A percentile compares a stretch with the other conserved stretches of the same genome.
These are phyloP conservation scores for Didymella arachidicola DNA, from an alignment of 2,329 filamentous ascomycete genomes.

Conservation along the genomic window DNA sequence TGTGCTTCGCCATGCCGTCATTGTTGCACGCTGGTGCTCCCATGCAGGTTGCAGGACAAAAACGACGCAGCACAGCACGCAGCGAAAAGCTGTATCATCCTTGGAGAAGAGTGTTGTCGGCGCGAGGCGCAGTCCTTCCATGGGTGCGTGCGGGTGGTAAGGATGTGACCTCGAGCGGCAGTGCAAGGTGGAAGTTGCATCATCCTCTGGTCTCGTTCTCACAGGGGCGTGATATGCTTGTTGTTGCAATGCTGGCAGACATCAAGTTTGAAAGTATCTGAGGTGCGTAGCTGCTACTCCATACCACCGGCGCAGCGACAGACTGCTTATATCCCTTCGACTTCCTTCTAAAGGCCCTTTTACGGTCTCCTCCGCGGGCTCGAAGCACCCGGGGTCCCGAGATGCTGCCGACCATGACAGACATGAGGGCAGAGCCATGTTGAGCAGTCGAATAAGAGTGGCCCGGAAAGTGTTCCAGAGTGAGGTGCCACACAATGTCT, in stretches of 20 bases:
- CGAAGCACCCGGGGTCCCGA: slow-evolving; percentile 32
- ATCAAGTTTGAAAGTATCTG: slow-evolving; percentile 1
- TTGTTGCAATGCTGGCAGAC: slow-evolving; percentile 3
- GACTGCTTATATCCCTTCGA: slow-evolving; percentile 39
- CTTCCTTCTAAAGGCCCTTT: slow-evolving; percentile 44
- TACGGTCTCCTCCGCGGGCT: slow-evolving; percentile 37
- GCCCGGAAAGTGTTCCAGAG: slow-evolving; percentile 25
- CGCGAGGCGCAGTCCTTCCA: slow-evolving; percentile 26
- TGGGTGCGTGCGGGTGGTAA: slow-evolving; percentile 18
- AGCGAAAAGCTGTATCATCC: slow-evolving; percentile 22
- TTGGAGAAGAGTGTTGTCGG: slow-evolving; percentile 3
- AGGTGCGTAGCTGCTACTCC: slow-evolving; percentile 1
- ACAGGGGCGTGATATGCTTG: slow-evolving; percentile 22
- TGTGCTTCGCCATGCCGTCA: slow-evolving; percentile 6
- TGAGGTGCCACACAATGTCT: slow-evolving; percentile 17
- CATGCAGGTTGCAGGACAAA: slow-evolving; percentile 1
- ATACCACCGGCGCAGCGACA: slow-evolving; percentile 24
- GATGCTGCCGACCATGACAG: slow-evolving; percentile 35
- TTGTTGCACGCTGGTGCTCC: slow-evolving; percentile 1
- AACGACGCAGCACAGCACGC: slow-evolving; percentile 9
- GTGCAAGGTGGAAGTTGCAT: slow-evolving; percentile 29
- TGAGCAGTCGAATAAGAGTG: slow-evolving; percentile 33
- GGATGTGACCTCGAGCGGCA: slow-evolving; percentile 17
- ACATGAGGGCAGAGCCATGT: slow-evolving; percentile 23
- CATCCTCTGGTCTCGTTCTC: slow-evolving; percentile 23